Evolutionary conservation across 192 early-diverging fungal species (phyloP).

Genomic region (Coemansia sp.): DNA sequence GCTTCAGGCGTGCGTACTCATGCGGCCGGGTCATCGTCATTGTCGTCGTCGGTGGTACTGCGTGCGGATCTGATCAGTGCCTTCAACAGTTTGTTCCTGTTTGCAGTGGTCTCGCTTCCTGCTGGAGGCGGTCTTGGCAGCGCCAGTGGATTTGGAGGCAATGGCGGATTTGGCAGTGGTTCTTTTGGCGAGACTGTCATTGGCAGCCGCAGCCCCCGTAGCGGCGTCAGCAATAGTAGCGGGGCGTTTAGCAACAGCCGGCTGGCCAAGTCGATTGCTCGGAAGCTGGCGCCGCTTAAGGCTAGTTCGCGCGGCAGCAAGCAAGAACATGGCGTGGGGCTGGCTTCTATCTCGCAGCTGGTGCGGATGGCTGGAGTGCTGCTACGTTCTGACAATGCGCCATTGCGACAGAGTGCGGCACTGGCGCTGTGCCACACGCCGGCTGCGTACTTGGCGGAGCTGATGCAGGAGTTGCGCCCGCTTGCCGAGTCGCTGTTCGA

Average conservation of each 20-base stretch:
- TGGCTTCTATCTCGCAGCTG: slow-evolving; percentile 51
- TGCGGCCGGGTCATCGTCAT: neutral
- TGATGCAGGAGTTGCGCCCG: slow-evolving; percentile 52
- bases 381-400: slow-evolving; percentile 48
- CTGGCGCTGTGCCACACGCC: slow-evolving; percentile 47
- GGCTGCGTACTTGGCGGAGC: slow-evolving; percentile 31
- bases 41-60: slow-evolving; percentile 1
- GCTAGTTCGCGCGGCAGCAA: slow-evolving; percentile 35
- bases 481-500: slow-evolving; percentile 50
- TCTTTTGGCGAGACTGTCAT: slow-evolving; percentile 11
- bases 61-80: slow-evolving; percentile 33
- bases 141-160: neutral
- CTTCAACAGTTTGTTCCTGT: slow-evolving; percentile 42
- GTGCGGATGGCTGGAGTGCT: slow-evolving; percentile 46
- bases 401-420: slow-evolving; percentile 36
- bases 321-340: slow-evolving; percentile 50
- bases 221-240: neutral
- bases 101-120: slow-evolving; percentile 47
- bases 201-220: slow-evolving; percentile 22
- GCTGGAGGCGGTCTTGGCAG: slow-evolving; percentile 13
- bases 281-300: slow-evolving; percentile 51
- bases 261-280: slow-evolving; percentile 53
- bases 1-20: slow-evolving; percentile 12
- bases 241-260: slow-evolving; percentile 24
- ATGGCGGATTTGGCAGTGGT: neutral